These are phyloP conservation scores for Aspergillus felis DNA, from an alignment of 2,329 filamentous ascomycete species.

Conservation along the genomic window DNA sequence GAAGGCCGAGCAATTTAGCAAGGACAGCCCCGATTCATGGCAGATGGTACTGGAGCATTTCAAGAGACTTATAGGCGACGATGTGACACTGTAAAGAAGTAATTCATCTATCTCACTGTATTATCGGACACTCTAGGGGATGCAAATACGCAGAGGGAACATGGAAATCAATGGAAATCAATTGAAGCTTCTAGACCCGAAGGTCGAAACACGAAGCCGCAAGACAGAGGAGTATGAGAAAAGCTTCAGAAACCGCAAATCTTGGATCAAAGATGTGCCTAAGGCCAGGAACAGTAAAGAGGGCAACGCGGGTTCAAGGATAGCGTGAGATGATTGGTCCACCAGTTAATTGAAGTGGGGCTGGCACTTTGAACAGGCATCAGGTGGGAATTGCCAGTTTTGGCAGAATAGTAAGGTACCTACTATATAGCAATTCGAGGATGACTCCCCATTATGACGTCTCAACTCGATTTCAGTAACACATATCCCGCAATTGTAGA, in stretches of 20 bases:
- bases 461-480: background rate
- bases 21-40: slow-evolving; percentile 50
- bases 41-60: slow-evolving; percentile 46
- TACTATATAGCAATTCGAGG: background rate
- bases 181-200: background rate
- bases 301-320: background rate
- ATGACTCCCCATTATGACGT: background rate
- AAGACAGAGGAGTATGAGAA: background rate
- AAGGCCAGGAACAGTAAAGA: background rate
- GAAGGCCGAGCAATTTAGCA: slow-evolving; percentile 41
- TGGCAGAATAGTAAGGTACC: too few relatives aligned
- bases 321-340: background rate
- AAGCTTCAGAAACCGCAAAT: background rate
- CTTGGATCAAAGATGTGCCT: background rate
- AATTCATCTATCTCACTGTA: background rate
- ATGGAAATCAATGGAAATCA: slow-evolving; percentile 1
- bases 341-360: background rate
- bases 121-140: too few relatives aligned
- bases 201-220: background rate
- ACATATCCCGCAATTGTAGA: background rate
- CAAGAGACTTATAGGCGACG: slow-evolving; percentile 38
- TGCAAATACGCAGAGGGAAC: background rate
- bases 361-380: too few relatives aligned
- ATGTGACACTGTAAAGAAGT: slow-evolving; percentile 1
- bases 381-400: too few relatives aligned